phyloP scores from a whole-genome alignment of 805 yeast species.

The Suhomyces canberraensis region DNA sequence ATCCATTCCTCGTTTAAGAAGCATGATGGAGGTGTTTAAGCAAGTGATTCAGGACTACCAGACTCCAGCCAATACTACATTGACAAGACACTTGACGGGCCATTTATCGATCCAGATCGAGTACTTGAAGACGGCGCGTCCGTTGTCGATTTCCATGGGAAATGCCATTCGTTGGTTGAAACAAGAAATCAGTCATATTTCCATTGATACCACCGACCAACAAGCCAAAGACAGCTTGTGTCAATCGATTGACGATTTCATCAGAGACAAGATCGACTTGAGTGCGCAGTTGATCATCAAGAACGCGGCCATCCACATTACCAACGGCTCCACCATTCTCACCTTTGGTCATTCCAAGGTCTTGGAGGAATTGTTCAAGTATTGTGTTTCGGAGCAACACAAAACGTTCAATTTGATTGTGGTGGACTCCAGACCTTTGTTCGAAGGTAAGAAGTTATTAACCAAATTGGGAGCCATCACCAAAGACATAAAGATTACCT shows the following conservation, averaged over 20 bases:
- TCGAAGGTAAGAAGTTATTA: constrained; percentile 84
- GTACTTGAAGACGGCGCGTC: constrained; percentile 84
- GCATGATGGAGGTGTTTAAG: constrained; percentile 83
- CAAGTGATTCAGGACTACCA: constrained; percentile 72
- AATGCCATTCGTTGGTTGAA: constrained; percentile 96
- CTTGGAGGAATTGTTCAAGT: constrained; percentile 66
- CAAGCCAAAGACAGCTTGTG: constrained; percentile 65
- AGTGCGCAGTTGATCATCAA: constrained; percentile 82
- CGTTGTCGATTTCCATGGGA: constrained; percentile 92
- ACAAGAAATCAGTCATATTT: constrained; percentile 82
- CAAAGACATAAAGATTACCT: constrained; percentile 57
- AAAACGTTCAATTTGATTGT: constrained; percentile 75
- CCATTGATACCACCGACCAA: constrained; percentile 65
- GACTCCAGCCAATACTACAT: constrained; percentile 82
- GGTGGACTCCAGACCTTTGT: constrained; percentile 90
- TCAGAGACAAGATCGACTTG: constrained; percentile 76
- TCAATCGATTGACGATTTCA: constrained; percentile 72
- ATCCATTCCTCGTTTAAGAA: constrained; percentile 77
- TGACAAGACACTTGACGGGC: constrained; percentile 83
- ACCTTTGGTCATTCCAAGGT: constrained; percentile 90
- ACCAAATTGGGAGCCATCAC: constrained; percentile 52
- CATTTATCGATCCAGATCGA: constrained; percentile 92
- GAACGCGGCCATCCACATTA: constrained; percentile 73
- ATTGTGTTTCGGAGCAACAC: constrained; percentile 57
- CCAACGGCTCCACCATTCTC: constrained; percentile 71